These are phyloP conservation scores for Phytophthora nicotianae DNA, from an alignment of 352 stramenopile species.

Conservation along the genomic window DNA sequence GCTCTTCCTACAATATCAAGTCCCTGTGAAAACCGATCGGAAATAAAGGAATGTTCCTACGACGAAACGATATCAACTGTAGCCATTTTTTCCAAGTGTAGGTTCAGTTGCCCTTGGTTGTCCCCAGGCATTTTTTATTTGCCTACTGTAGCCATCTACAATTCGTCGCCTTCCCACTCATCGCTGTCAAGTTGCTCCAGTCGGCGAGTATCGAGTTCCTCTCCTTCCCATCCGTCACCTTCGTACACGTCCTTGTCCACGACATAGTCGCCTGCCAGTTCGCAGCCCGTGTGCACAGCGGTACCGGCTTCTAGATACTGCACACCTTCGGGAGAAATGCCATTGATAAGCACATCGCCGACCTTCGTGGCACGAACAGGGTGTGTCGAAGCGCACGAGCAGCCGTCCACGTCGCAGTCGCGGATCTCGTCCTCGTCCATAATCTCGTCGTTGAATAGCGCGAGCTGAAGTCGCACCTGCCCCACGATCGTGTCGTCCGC, in stretches of 20 bases:
- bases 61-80: constrained; percentile 17
- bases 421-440: constrained; percentile 63
- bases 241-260: constrained; percentile 73
- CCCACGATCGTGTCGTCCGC: constrained; percentile 79
- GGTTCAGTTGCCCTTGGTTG: constrained; percentile 7
- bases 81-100: constrained; percentile 9
- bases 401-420: constrained; percentile 68
- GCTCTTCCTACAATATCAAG: constrained; percentile 20
- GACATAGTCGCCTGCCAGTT: constrained; percentile 75
- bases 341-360: constrained; percentile 74
- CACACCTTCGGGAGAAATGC: constrained; percentile 70
- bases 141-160: constrained; percentile 30
- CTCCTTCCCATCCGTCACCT: constrained; percentile 32
- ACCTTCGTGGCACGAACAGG: constrained; percentile 72
- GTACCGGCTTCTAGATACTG: constrained; percentile 76
- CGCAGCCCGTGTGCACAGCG: constrained; percentile 63
- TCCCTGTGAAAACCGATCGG: constrained; percentile 6
- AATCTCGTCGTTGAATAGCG: constrained; percentile 83
- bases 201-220: constrained; percentile 26
- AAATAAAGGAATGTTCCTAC: constrained; percentile 17
- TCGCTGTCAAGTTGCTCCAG: constrained; percentile 36
- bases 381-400: constrained; percentile 61
- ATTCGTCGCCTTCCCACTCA: constrained; percentile 70
- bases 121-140: background rate
- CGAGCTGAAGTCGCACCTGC: constrained; percentile 71